Percentiles rank a stretch among this genome's conserved stretches.
phyloP scores from a whole-genome alignment of 2,329 filamentous ascomycete species.

The Elsinoe necatrix region DNA sequence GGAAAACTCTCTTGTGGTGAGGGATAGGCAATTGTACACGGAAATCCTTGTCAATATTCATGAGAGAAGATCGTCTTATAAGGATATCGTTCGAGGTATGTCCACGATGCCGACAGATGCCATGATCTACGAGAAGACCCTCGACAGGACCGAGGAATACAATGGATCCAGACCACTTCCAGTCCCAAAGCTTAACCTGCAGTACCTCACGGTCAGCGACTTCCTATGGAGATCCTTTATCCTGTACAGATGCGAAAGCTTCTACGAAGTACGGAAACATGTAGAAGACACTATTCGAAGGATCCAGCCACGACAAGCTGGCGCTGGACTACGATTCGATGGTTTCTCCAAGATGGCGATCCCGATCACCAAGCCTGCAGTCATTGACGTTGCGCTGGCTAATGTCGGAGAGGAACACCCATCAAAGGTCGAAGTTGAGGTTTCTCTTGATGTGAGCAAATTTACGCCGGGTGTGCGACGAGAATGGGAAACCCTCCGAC shows the following conservation, averaged over 20 bases:
- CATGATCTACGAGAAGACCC: constrained; percentile 66
- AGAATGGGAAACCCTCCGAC: constrained; percentile 84
- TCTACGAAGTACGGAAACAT: constrained; percentile 88
- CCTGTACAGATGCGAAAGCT: constrained; percentile 80
- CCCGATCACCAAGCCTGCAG: constrained; percentile 73
- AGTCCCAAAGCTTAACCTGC: constrained; percentile 87
- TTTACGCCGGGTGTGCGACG: constrained; percentile 65
- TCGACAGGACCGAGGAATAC: constrained; percentile 76
- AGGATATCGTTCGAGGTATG: constrained; percentile 64
- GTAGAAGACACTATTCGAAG: constrained; percentile 75
- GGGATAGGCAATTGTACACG: constrained; percentile 56
- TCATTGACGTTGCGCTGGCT: constrained; percentile 76
- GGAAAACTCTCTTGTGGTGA: constrained; percentile 53
- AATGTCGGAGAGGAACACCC: constrained; percentile 75
- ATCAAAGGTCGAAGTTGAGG: constrained; percentile 77
- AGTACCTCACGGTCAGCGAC: constrained; percentile 90
- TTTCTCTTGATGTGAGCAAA: constrained; percentile 72
- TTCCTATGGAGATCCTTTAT: constrained; percentile 94
- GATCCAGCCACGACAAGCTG: constrained; percentile 60
- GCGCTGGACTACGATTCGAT: constrained; percentile 61
- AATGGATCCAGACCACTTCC: constrained; percentile 80
- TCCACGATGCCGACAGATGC: constrained; percentile 76
- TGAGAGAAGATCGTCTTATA: constrained; percentile 72
- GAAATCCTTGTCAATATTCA: constrained; percentile 69
- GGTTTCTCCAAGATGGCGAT: constrained; percentile 90